A percentile compares a stretch with the other conserved stretches of the same genome.
phyloP scores from a whole-genome alignment of 164 flowering plant species.

The Piper longum region DNA sequence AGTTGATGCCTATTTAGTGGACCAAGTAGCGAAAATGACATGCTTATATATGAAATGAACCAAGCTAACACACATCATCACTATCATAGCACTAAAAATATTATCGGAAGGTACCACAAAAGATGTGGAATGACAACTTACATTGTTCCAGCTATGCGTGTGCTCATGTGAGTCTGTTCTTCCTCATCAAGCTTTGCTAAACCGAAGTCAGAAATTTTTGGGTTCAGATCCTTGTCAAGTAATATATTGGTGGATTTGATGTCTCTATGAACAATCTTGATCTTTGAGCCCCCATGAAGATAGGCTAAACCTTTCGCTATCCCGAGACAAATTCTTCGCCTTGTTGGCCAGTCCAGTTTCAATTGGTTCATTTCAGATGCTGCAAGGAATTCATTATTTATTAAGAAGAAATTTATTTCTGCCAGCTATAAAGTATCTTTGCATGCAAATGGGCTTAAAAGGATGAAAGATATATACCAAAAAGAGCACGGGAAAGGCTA shows the following conservation, averaged over 20 bases:
- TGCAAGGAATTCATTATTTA: not conserved
- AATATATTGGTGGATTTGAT: constrained; percentile 32
- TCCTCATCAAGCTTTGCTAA: constrained; percentile 35
- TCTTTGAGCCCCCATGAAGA: constrained; percentile 58
- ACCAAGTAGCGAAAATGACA: too few relatives aligned
- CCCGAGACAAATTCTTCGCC: constrained; percentile 41
- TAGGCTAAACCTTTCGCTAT: constrained; percentile 52
- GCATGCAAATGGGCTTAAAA: not conserved
- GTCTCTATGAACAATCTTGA: constrained; percentile 43
- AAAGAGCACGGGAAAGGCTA: constrained; percentile 37
- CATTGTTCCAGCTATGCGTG: constrained; percentile 42
- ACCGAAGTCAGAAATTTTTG: constrained; percentile 45
- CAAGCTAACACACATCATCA: too few relatives aligned
- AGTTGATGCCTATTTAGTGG: too few relatives aligned
- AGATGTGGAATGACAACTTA: constrained; percentile 7
- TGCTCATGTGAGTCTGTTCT: constrained; percentile 31
- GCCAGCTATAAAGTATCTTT: not conserved
- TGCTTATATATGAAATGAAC: too few relatives aligned
- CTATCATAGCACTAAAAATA: not conserved
- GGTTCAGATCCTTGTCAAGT: constrained; percentile 23
- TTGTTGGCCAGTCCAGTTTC: constrained; percentile 45
- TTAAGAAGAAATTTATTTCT: not conserved
- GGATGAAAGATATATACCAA: constrained; percentile 18
- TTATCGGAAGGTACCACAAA: not conserved
- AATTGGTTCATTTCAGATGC: constrained; percentile 24